A percentile compares a stretch with the other conserved stretches of the same genome.
These are phyloP conservation scores for Colletotrichum musicola DNA, from an alignment of 2,329 filamentous ascomycete genomes.

Conservation along the genomic window DNA sequence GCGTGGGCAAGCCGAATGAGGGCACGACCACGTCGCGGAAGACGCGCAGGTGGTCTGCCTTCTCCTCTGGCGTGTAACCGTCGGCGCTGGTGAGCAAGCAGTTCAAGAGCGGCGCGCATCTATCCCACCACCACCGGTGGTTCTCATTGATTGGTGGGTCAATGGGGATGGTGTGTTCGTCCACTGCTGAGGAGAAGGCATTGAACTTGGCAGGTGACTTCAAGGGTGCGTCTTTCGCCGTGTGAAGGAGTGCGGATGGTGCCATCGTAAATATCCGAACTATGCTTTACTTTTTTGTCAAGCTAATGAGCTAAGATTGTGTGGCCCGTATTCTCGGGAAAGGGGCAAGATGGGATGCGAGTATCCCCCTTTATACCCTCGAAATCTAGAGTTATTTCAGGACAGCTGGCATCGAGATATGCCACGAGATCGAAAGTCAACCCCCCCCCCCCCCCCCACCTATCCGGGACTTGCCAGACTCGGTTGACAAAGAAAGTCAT, in stretches of 20 bases:
- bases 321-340: background rate
- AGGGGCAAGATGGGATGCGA: background rate
- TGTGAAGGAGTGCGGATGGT: background rate
- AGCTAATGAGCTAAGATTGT: background rate
- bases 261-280: conserved; percentile 9
- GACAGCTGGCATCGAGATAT: background rate
- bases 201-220: background rate
- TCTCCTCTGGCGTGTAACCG: conserved; percentile 27
- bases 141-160: conserved; percentile 23
- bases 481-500: background rate
- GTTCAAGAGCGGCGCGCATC: conserved; percentile 24
- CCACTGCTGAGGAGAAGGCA: background rate
- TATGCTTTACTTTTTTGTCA: background rate
- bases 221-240: background rate
- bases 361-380: background rate
- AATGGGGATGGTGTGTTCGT: background rate
- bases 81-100: conserved; percentile 25
- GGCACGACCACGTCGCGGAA: conserved; percentile 35
- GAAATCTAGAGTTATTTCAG: background rate
- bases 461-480: background rate
- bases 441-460: background rate
- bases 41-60: conserved; percentile 33
- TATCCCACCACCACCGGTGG: conserved; percentile 32
- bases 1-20: conserved; percentile 26
- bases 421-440: background rate